Base-by-base conservation (phyloP, 148 eudicot genomes). In the Diospyros lotus region DNA sequence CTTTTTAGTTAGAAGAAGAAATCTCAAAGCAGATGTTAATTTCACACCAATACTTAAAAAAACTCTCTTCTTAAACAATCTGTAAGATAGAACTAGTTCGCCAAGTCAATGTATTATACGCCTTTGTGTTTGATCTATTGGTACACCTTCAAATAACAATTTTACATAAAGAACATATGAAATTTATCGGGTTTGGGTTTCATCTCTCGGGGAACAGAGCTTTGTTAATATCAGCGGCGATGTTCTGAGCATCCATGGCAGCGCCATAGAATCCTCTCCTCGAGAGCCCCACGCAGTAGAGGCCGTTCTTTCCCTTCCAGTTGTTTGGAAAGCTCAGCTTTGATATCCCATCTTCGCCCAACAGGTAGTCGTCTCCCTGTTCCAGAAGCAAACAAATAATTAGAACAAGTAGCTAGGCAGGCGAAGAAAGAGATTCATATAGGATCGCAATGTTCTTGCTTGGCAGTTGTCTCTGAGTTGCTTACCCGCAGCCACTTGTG, bases 241-340 rank as follows among this genome's bases (percentile, higher is more conserved):
- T 86, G 4, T 81, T 84, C 51, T 81, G 78, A 50, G 94, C 96
- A 81, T 93, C 98, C 44, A 79, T 50, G 0, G 84, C 82, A 77
- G 85, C 80, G 76, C 96, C 98, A 78, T 80, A 78, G 0, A 91
- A 9, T 46, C 96, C 98, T 78, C 83, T 84, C 41, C 94, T 80
- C 4, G 91, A 80, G 45, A 93, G 82, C 62, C 98, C 98, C 59
- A 50, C 89, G 53, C 96, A 93, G 41, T 91, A 93, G n/a, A 93
- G 80, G 42, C 96, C 96, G 48, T 86, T 83, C 74, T 80, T 53
- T 2, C 96, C 98, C 80, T 91, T 93, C 98, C 98, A 93, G 43
- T 89, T 83, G 64, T 93, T 68, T 2, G 98, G 98, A 74, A 48
- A 87, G 5, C 58, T 58, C 0, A 75, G 88, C 75, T 86, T 90